Evolutionary conservation across 2,329 filamentous ascomycete genomes (phyloP), one percentile per base, ranked within the genome.

Genomic region (Hypoxylon sp.): DNA sequence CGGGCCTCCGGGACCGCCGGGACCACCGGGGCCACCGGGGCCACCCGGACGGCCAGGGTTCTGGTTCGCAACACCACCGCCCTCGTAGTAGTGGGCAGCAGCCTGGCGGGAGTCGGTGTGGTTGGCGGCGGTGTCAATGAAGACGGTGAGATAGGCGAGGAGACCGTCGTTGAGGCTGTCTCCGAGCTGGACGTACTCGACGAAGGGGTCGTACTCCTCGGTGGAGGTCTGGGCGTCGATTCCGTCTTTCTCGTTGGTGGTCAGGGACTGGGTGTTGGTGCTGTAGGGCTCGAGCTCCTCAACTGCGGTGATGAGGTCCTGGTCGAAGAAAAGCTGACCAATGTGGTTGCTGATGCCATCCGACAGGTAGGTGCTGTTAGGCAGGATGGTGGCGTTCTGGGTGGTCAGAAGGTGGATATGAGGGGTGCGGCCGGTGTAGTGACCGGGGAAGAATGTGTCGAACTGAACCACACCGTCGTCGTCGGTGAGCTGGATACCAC

Each of bases 321-420:
- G 77, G 65, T 84, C 79, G 64, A 83, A 80, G 74, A 82, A 85
- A 45, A 84, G 67, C 64, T 86, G 81, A n/a, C 81, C 81, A 32
- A 84, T 76, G 67, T 85, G 80, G 3, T 78, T 76, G 29, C 79
- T 71, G 32, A 70, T 72, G 20, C 79, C 75, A 51, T 74, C 75
- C 7, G 53, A 53, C n/a, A 70, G 62, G 34, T 63, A 63, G 38
- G 79, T 82, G 57, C 73, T 72, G 68, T 83, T 82, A 21, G 70
- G 55, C 26, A 76, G 71, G 6, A 75, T 60, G 4, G 65, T 66
- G 5, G 66, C 62, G 30, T 57, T 55, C 30, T 57, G 35, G 3
- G 63, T 64, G 32, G 51, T 57, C 55, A 63, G 57, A n/a, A 67
- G 4, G 58, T 73, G 71, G 26, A 71, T 70, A 55, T 73, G 70